phyloP scores from a whole-genome alignment of 768 basidiomycete species.

The Trametes maxima region DNA sequence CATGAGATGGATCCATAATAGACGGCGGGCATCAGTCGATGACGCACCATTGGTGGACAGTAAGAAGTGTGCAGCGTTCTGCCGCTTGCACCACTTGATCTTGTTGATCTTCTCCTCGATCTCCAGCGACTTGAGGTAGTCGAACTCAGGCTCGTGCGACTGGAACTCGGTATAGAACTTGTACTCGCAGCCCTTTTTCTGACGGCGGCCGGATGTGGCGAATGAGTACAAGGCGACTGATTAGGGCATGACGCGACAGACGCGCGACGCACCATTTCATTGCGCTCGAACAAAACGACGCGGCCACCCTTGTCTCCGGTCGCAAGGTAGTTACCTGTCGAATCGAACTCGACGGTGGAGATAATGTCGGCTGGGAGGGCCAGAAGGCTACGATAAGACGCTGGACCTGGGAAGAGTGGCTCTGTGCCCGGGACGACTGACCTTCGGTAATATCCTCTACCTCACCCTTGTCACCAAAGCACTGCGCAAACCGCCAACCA shows the following conservation, averaged over 20 bases:
- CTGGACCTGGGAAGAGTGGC: slow-evolving; percentile 15
- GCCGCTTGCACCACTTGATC: slow-evolving; percentile 99
- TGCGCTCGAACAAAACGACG: slow-evolving; percentile 97
- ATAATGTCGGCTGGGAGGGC: slow-evolving; percentile 91
- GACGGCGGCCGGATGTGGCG: slow-evolving; percentile 6
- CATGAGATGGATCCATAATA: not conserved
- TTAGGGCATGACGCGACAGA: not conserved
- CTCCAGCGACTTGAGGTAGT: slow-evolving; percentile 99
- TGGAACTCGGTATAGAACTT: slow-evolving; percentile 99
- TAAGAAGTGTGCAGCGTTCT: slow-evolving; percentile 96
- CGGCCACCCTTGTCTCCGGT: slow-evolving; percentile 99
- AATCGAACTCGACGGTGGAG: slow-evolving; percentile 99
- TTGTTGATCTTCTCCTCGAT: slow-evolving; percentile 99
- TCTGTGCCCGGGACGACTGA: slow-evolving; percentile 38
- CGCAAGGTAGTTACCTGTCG: slow-evolving; percentile 98
- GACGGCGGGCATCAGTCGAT: slow-evolving; percentile 1
- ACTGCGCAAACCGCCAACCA: slow-evolving; percentile 99
- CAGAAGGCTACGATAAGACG: slow-evolving; percentile 28
- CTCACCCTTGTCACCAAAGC: slow-evolving; percentile 99
- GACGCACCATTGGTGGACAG: slow-evolving; percentile 91
- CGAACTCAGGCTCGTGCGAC: slow-evolving; percentile 99
- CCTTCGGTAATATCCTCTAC: slow-evolving; percentile 99
- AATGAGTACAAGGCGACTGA: slow-evolving; percentile 18
- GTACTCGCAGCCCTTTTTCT: slow-evolving; percentile 99
- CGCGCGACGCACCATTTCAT: slow-evolving; percentile 77